Percentiles rank a stretch among this genome's conserved stretches.
Evolutionary conservation across 345 rosid species (phyloP).

Genomic region (Bruguiera sexangula): DNA sequence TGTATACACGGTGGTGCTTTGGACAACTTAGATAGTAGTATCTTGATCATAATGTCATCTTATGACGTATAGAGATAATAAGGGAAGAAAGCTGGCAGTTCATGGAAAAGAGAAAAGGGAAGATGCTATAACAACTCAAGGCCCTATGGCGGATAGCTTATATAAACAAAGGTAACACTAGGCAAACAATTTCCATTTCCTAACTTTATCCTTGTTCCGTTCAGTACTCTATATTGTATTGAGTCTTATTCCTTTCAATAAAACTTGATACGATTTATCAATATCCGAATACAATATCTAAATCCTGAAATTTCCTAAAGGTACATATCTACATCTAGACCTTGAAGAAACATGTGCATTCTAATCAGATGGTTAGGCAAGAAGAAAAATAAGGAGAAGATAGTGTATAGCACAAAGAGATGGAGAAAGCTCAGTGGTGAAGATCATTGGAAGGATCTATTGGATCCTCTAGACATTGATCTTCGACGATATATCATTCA

Average conservation of each 20-base stretch:
- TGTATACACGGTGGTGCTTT: too few relatives aligned
- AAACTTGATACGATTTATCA: too few relatives aligned
- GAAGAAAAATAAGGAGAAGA: constrained; percentile 31
- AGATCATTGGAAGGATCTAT: constrained; percentile 49
- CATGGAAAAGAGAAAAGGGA: not conserved
- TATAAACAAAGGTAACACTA: too few relatives aligned
- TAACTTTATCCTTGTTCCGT: too few relatives aligned
- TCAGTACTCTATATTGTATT: too few relatives aligned
- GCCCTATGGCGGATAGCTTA: not conserved
- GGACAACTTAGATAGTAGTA: too few relatives aligned
- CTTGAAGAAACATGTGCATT: constrained; percentile 5
- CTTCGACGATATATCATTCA: constrained; percentile 66
- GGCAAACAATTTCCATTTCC: too few relatives aligned
- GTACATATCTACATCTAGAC: not conserved
- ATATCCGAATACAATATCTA: too few relatives aligned
- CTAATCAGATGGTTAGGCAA: constrained; percentile 22
- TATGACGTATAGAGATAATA: not conserved
- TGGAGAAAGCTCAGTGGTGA: constrained; percentile 72
- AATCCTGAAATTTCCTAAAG: not conserved
- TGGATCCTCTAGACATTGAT: constrained; percentile 69
- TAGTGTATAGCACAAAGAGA: constrained; percentile 33
- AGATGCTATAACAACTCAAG: not conserved
- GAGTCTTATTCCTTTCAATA: too few relatives aligned
- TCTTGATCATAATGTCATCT: too few relatives aligned
- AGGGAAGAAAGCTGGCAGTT: not conserved